A percentile compares a stretch with the other conserved stretches of the same genome.
phyloP scores from a whole-genome alignment of 108 stramenopile genomes.

The Cyclotella baltica region DNA sequence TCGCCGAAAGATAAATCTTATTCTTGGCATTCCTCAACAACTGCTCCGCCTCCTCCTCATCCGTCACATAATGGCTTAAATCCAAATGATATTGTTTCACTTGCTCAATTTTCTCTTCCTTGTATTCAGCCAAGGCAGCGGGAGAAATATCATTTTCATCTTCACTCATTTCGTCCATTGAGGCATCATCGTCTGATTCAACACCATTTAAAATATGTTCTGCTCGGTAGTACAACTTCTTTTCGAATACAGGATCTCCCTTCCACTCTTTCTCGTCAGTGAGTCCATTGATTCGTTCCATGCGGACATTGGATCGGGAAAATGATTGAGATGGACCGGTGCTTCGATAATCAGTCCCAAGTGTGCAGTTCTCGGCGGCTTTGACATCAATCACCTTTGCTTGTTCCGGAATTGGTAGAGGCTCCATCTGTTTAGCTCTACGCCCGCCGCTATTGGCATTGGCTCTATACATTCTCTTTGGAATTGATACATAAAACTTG shows the following conservation, averaged over 20 bases:
- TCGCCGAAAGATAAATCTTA: slow-evolving; percentile 14
- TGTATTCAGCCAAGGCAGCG: slow-evolving; percentile 23
- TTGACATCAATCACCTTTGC: slow-evolving; percentile 38
- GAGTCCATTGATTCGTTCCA: slow-evolving; percentile 40
- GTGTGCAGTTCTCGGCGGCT: slow-evolving; percentile 38
- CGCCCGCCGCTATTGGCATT: slow-evolving; percentile 15
- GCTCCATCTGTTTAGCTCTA: slow-evolving; percentile 12
- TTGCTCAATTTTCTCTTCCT: slow-evolving; percentile 31
- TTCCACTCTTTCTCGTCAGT: slow-evolving; percentile 39
- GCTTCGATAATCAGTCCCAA: slow-evolving; percentile 27
- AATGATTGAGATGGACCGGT: slow-evolving; percentile 24
- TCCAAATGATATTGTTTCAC: slow-evolving; percentile 23
- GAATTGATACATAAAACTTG: slow-evolving; percentile 45
- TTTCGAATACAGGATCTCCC: slow-evolving; percentile 44
- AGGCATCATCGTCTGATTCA: slow-evolving; percentile 10
- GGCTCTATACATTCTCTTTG: slow-evolving; percentile 26
- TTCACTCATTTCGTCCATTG: slow-evolving; percentile 20
- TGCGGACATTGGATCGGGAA: slow-evolving; percentile 24
- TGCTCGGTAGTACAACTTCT: slow-evolving; percentile 42
- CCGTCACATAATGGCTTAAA: background rate
- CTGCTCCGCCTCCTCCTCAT: slow-evolving; percentile 16
- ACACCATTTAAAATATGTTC: slow-evolving; percentile 23
- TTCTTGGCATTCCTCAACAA: slow-evolving; percentile 8
- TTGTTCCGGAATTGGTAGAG: slow-evolving; percentile 33
- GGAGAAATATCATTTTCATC: slow-evolving; percentile 14